These are phyloP conservation scores for Epicoccum sorghinum DNA, from an alignment of 2,329 filamentous ascomycete genomes.

Conservation along the genomic window DNA sequence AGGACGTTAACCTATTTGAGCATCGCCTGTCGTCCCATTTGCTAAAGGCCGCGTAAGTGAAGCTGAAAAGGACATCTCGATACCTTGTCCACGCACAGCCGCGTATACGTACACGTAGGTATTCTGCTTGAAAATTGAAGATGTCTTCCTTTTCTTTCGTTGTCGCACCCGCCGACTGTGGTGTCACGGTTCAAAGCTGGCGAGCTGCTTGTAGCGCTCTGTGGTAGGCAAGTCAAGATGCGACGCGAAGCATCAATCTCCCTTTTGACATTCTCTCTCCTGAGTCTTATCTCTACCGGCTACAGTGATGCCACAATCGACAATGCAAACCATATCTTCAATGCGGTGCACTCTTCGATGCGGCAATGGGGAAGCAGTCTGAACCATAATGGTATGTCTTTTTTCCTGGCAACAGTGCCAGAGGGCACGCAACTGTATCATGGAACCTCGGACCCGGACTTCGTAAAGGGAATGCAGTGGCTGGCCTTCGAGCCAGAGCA, in stretches of 20 bases:
- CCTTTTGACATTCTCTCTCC: constrained; percentile 2
- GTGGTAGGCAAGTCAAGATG: constrained; percentile 17
- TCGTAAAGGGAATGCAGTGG: constrained; percentile 67
- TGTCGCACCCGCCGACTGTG: not conserved
- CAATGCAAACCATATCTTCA: constrained; percentile 73
- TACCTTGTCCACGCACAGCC: constrained; percentile 11
- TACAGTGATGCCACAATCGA: not conserved
- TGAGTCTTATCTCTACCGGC: constrained; percentile 1
- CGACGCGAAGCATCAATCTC: constrained; percentile 10
- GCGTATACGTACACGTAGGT: constrained; percentile 20
- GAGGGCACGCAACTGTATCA: constrained; percentile 71
- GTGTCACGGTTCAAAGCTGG: not conserved
- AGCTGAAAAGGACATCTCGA: constrained; percentile 14
- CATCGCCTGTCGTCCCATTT: constrained; percentile 5
- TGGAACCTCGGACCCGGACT: constrained; percentile 56
- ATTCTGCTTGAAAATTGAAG: not conserved
- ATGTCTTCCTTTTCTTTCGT: not conserved
- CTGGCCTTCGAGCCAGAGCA: constrained; percentile 80
- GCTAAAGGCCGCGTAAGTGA: constrained; percentile 15
- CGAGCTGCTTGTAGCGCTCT: constrained; percentile 7
- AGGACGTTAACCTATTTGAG: constrained; percentile 6
- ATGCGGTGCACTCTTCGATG: constrained; percentile 72
- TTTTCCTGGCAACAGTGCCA: constrained; percentile 71
- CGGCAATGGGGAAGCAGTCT: constrained; percentile 76
- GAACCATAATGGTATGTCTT: constrained; percentile 77